These are phyloP conservation scores for Paramecium tetraurelia DNA, from an alignment of 73 alveolate genomes.

Conservation along the genomic window DNA sequence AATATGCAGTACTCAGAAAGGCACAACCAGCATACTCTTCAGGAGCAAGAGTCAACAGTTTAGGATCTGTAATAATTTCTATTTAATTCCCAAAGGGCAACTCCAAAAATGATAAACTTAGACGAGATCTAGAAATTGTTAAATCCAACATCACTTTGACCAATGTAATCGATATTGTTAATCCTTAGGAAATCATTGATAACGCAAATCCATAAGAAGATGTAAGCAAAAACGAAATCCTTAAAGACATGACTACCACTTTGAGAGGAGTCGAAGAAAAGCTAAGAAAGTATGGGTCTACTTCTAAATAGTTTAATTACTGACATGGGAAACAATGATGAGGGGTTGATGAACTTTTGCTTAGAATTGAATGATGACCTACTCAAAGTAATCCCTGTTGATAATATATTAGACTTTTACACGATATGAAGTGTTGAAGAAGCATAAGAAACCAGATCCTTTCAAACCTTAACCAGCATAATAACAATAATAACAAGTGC, in stretches of 20 bases:
- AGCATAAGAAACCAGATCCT: constrained; percentile 20
- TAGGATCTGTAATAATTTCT: background rate
- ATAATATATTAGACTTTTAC: background rate
- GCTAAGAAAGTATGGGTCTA: background rate
- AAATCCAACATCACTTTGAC: constrained; percentile 17
- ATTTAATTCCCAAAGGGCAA: background rate
- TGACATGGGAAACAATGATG: constrained; percentile 40
- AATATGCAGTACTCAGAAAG: background rate
- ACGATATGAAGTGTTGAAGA: background rate
- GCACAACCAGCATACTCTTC: constrained; percentile 2
- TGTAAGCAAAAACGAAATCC: constrained; percentile 10
- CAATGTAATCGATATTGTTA: background rate
- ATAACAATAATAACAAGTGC: background rate
- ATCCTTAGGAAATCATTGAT: constrained; percentile 31
- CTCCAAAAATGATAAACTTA: constrained; percentile 17
- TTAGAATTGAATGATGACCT: constrained; percentile 40
- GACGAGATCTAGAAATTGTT: background rate
- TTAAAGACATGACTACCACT: background rate
- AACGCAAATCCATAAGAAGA: constrained; percentile 36
- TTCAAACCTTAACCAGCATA: background rate
- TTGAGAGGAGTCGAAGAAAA: constrained; percentile 49
- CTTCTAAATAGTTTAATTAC: background rate
- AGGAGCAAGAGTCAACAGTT: background rate
- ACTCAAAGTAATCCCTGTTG: background rate
- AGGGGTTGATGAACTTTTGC: constrained; percentile 39